Evolutionary conservation across 2,329 filamentous ascomycete genomes (phyloP).

Genomic region (Helotiales sp.): DNA sequence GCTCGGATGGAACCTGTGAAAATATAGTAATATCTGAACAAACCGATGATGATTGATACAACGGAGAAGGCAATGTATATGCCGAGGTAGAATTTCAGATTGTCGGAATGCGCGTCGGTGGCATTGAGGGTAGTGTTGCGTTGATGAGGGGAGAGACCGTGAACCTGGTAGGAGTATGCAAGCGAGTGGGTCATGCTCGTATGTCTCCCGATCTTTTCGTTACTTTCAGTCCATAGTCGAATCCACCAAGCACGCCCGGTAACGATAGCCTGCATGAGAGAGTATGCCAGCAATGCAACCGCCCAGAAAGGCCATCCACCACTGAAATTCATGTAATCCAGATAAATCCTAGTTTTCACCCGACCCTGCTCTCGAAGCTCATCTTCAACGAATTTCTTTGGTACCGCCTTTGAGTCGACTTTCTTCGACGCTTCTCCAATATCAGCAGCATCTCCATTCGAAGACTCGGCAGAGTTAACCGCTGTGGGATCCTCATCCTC

Average conservation of each 20-base stretch:
- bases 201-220: slow-evolving; percentile 46
- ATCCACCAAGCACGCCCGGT: slow-evolving; percentile 69
- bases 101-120: slow-evolving; percentile 36
- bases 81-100: slow-evolving; percentile 66
- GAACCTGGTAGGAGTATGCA: slow-evolving; percentile 52
- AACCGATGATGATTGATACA: slow-evolving; percentile 61
- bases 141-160: slow-evolving; percentile 45
- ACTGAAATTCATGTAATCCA: slow-evolving; percentile 67
- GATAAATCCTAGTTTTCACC: slow-evolving; percentile 70
- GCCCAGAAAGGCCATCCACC: slow-evolving; percentile 68
- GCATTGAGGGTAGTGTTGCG: slow-evolving; percentile 2
- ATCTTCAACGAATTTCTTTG: slow-evolving; percentile 77
- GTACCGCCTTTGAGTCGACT: slow-evolving; percentile 53
- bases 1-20: slow-evolving; percentile 70
- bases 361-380: slow-evolving; percentile 74
- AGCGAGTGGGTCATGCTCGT: slow-evolving; percentile 32
- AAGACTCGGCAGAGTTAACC: slow-evolving; percentile 60
- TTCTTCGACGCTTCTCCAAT: slow-evolving; percentile 54
- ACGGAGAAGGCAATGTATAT: slow-evolving; percentile 69
- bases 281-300: slow-evolving; percentile 57
- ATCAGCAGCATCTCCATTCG: slow-evolving; percentile 46
- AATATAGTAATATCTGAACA: slow-evolving; percentile 65
- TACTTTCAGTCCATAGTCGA: slow-evolving; percentile 62
- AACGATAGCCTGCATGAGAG: slow-evolving; percentile 58
- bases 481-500: slow-evolving; percentile 58